Conservation (phyloP, 75 land plant species). For the Adiantum capillusveneris region DNA sequence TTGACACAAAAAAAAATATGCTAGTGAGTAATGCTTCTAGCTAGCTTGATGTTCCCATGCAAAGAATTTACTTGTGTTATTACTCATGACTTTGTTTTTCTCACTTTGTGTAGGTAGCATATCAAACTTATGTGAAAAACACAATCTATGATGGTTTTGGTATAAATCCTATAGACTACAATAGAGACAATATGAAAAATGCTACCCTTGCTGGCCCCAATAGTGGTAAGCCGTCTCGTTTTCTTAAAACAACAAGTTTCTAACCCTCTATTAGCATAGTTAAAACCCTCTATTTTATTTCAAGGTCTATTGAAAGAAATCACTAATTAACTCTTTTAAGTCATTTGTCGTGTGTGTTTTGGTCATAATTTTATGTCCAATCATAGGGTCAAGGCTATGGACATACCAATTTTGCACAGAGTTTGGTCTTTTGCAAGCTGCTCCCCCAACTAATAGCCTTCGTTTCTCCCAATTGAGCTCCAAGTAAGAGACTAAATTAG, state of each 20-base stretch:
- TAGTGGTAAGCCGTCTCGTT: not conserved
- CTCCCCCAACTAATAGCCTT: slow-evolving; percentile 24
- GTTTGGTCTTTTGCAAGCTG: slow-evolving; percentile 30
- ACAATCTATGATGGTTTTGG: not conserved
- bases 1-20: not conserved
- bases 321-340: too few species aligned
- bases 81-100: too few species aligned
- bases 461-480: slow-evolving; percentile 9
- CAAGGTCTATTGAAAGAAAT: too few species aligned
- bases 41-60: not conserved
- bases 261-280: too few species aligned
- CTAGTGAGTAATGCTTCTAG: not conserved
- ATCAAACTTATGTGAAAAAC: not conserved
- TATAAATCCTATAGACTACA: not conserved
- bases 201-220: not conserved
- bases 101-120: not conserved
- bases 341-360: too few species aligned
- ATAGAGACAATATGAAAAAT: slow-evolving; percentile 1
- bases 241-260: too few species aligned
- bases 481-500: too few species aligned
- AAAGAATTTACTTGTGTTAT: not conserved
- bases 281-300: too few species aligned
- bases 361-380: too few species aligned
- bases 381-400: slow-evolving; percentile 26
- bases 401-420: slow-evolving; percentile 39